Percentiles rank a stretch among this genome's conserved stretches.
phyloP scores from a whole-genome alignment of 305 asterid genomes.

The Fraxinus baroniana region DNA sequence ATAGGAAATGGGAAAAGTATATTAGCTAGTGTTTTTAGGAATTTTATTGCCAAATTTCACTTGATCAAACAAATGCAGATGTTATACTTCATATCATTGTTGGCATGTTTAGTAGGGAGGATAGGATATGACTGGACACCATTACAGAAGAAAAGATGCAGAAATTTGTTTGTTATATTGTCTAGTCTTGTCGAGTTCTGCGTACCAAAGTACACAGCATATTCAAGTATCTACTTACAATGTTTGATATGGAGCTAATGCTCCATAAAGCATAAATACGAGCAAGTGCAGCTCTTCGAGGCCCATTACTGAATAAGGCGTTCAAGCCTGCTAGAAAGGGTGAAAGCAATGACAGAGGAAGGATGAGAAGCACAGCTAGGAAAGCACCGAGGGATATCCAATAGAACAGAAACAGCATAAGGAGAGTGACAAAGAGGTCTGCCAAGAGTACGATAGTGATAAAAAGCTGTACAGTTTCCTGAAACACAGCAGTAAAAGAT shows the following conservation, averaged over 20 bases:
- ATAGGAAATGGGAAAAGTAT: neutral
- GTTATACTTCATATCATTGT: neutral
- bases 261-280: conserved; percentile 94
- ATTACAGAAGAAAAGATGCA: neutral
- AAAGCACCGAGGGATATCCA: conserved; percentile 93
- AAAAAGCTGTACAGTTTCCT: conserved; percentile 88
- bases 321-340: conserved; percentile 96
- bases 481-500: conserved; percentile 44
- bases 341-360: conserved; percentile 90
- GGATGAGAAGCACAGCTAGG: conserved; percentile 87
- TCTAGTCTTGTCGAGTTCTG: neutral
- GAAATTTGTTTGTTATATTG: neutral
- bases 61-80: neutral
- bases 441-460: conserved; percentile 83
- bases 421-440: conserved; percentile 80
- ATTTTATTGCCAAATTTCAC: neutral
- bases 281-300: conserved; percentile 85
- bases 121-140: neutral
- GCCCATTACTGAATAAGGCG: conserved; percentile 88
- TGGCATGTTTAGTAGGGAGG: neutral
- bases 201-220: neutral
- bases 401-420: conserved; percentile 74
- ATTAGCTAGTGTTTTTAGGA: conserved; percentile 5
- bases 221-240: conserved; percentile 48
- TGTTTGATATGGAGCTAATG: conserved; percentile 76